Evolutionary conservation across 2,329 filamentous ascomycete species (phyloP), one percentile per base, ranked within the genome.

Genomic region (Cladorrhinum sp.): DNA sequence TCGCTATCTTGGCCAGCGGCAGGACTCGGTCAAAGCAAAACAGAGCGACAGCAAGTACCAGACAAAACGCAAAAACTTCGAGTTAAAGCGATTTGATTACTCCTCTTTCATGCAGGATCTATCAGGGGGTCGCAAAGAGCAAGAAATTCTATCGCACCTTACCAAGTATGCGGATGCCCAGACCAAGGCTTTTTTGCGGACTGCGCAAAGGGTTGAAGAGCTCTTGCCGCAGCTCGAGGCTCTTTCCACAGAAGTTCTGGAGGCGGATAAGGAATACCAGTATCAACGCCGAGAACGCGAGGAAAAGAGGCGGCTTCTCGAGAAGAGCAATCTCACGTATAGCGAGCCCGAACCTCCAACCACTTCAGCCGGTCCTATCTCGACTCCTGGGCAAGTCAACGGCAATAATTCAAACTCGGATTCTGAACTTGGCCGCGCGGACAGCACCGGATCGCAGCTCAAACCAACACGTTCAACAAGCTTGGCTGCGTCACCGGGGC

Each of bases 81-180:
- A 99, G 78, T 82, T 99, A 60, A 97, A 96, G 78, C 88, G 96
- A 9, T 99, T 99, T 70, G 96, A 99, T 75, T 99, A 99, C 74
- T 98, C 93, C 2, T 96, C 92, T 13, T 99, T 98, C 72, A 96
- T 99, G 91, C 93, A 98, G 70, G 95, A 99, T 78, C 81, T 99
- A n/a, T 95, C 98, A 65, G 95, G 95, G 27, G 95, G 95, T n/a
- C 88, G 95, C 64, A 99, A 98, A 73, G 95, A 99, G 70, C 95
- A 98, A 71, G 95, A 99, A 73, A 91, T 99, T 3, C 77, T 99
- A 27, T 98, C 93, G 1, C 91, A 97, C 71, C 81, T 99, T 29
- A 99, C 95, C 1, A 93, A 89, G 72, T 99, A 93, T 73, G 96
- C 96, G 9, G 92, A 96, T 72, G 65, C 63, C 2, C 95, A 99